Conservation (phyloP, 108 stramenopile species). For the Heterococcus sp. region DNA sequence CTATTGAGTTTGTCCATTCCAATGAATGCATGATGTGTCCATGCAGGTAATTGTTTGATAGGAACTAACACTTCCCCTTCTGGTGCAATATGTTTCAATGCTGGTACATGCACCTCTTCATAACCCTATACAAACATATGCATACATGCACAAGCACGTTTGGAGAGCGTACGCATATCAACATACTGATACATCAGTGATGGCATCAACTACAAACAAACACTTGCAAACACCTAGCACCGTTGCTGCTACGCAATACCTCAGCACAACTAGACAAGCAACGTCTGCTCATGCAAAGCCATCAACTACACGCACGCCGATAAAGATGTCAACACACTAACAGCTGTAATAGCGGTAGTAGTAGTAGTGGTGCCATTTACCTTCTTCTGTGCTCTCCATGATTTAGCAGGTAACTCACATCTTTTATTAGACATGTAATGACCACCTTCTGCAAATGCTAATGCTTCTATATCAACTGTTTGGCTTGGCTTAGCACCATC, state of each 20-base stretch:
- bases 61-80: conserved; percentile 69
- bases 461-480: conserved; percentile 80
- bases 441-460: conserved; percentile 81
- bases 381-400: conserved; percentile 83
- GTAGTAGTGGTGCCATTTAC: too few relatives aligned
- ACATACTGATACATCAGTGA: too few relatives aligned
- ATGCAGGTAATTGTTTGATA: conserved; percentile 84
- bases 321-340: too few relatives aligned
- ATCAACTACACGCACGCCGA: too few relatives aligned
- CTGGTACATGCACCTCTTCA: conserved; percentile 99
- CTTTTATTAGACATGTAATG: conserved; percentile 91
- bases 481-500: conserved; percentile 19
- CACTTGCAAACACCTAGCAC: too few relatives aligned
- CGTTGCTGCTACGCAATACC: too few relatives aligned
- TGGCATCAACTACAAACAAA: too few relatives aligned
- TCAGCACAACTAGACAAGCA: too few relatives aligned
- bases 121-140: conserved; percentile 75
- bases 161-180: too few relatives aligned
- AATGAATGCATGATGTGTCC: conserved; percentile 86
- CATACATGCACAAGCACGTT: too few relatives aligned
- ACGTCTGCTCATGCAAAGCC: too few relatives aligned
- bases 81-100: conserved; percentile 71
- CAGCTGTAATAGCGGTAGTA: too few relatives aligned
- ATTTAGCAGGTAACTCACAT: conserved; percentile 80
- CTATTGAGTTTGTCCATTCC: conserved; percentile 95